Base-by-base conservation (phyloP, 352 stramenopile genomes). In the Globisporangium solare region DNA sequence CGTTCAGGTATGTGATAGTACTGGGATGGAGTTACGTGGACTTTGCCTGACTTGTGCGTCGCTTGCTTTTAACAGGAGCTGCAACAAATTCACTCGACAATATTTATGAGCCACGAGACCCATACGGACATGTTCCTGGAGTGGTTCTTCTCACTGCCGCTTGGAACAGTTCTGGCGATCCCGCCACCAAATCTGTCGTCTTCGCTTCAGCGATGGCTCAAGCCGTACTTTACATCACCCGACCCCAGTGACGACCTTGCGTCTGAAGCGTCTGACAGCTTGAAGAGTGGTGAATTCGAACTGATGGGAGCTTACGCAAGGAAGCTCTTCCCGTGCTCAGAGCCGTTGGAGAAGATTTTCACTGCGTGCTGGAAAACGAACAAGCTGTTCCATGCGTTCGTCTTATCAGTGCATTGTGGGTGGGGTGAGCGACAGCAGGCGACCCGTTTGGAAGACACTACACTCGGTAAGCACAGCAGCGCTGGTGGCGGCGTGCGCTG, bases 111-210 rank as follows among this genome's bases (percentile, higher is more conserved):
- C 5, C 57, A 67, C 58, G 66, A 71, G 22, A 67, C 71, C 63
- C 67, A 84, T 24, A 78, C 74, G 18, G 49, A 40, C 54, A 49
- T 91, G 61, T 94, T 92, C 65, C 62, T 94, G 50, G 76, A 89
- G 63, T 94, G 84, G 84, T 94, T 78, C 51, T 92, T 88, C 52
- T 75, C 74, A n/a, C 71, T 92, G 18, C 80, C 84, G 42, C 63
- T 90, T 1, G 74, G 70, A 41, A 56, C 62, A 8, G 59, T 94
- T 22, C 60, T 94, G 14, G 60, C 73, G 5, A 70, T 94, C 15
- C 76, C 79, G 45, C 47, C 78, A 5, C 83, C 84, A 43, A 87
- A 70, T 14, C 62, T 75, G 21, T 91, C 79, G 45, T 94, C 82
- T 27, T 78, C 79, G 6, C 70, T 94, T 14, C 80, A 92, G 41